Conservation (phyloP, 2,329 filamentous ascomycete species). For the Talaromyces marneffei region DNA sequence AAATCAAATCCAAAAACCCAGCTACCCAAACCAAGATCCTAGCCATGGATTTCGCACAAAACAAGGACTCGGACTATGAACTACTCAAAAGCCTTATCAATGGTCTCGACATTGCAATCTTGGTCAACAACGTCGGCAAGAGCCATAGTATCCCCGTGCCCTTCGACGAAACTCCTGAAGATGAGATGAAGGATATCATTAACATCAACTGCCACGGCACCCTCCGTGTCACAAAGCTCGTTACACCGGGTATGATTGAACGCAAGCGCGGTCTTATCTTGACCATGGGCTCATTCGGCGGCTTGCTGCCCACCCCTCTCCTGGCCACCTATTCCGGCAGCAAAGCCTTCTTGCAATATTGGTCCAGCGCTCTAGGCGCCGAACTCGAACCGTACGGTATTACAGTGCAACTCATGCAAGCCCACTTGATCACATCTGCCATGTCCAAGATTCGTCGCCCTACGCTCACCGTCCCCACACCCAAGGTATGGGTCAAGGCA, state of each 20-base stretch:
- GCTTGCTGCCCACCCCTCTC: conserved; percentile 83
- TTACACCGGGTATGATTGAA: conserved; percentile 77
- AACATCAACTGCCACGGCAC: conserved; percentile 93
- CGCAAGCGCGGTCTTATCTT: conserved; percentile 83
- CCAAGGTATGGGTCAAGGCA: conserved; percentile 73
- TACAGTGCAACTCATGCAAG: conserved; percentile 84
- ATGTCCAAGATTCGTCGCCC: conserved; percentile 93
- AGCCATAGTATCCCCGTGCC: conserved; percentile 89
- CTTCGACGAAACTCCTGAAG: conserved; percentile 70
- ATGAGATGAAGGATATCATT: conserved; percentile 84
- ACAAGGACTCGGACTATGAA: conserved; percentile 74
- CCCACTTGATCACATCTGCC: conserved; percentile 87
- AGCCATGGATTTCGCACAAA: conserved; percentile 84
- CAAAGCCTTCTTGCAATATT: conserved; percentile 97
- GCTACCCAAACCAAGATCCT: conserved; percentile 68
- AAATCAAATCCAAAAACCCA: conserved; percentile 65
- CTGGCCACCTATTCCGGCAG: conserved; percentile 94
- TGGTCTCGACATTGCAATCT: conserved; percentile 72
- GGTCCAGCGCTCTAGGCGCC: conserved; percentile 78
- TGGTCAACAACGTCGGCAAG: conserved; percentile 96
- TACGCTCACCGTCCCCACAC: conserved; percentile 70
- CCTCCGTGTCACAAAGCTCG: conserved; percentile 75
- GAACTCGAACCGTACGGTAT: conserved; percentile 78
- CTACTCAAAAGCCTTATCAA: conserved; percentile 62
- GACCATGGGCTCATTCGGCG: conserved; percentile 96